Base-by-base conservation (phyloP, 2,329 filamentous ascomycete genomes). In the Fusarium pseudonygamai region DNA sequence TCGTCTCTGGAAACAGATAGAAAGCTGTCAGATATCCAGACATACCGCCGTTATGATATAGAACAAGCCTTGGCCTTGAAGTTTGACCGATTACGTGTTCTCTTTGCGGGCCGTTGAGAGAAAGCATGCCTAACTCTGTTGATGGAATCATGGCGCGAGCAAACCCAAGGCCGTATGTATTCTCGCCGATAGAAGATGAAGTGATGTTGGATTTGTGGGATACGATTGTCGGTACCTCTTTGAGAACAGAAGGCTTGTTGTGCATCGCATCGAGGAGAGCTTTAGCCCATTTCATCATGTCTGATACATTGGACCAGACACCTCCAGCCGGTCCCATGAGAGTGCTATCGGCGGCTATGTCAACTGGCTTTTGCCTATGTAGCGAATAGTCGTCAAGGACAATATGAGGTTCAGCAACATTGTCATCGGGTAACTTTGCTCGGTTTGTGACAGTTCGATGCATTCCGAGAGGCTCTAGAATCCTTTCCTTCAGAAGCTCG, bases 381-480 rank as follows among this genome's bases (percentile, higher is more conserved):
- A 47, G 6, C 0, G 26, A 47, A 1, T 30, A 22, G 4, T 56
- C 24, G 15, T 32, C 52, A 6, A 32, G 52, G 0, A 55, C 36
- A 7, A 40, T 5, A 32, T 40, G 36, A 3, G 26, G 52, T 0
- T 28, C 14, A 3, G 34, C 20, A 0, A n/a, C 5, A 6, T 55
- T 40, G 1, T 20, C 7, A 9, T 55, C 36, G 0, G 26, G 20
- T 11, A 55, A 0, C 4, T 55, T 55, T 5, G 3, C 2, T 6
- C 37, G 15, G 7, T 24, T 56, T 42, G 52, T 56, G 6, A 30
- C 15, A 16, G 37, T 56, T 3, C 37, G 52, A 0, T 40, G 36
- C 37, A 56, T 28, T 1, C 7, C 37, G 20, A 42, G 9, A 3
- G 26, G 52, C 0, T 7, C 26, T 14, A 32, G 5, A 5, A 56